Conservation (phyloP, 495 filamentous ascomycete genomes). For the Daldinia decipiens region DNA sequence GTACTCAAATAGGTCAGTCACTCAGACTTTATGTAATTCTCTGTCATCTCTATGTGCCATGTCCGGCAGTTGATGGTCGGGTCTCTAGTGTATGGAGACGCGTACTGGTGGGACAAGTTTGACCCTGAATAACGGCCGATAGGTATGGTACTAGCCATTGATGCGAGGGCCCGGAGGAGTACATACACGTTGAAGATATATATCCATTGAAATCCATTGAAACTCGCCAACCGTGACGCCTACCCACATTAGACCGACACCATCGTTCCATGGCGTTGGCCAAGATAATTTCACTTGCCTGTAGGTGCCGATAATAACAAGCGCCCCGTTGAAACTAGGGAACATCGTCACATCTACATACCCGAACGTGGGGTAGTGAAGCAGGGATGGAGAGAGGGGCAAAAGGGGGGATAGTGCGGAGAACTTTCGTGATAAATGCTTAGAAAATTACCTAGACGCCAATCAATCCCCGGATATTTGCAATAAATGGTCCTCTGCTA, state of each 20-base stretch:
- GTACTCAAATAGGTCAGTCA: slow-evolving; percentile 14
- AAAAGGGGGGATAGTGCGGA: slow-evolving; percentile 15
- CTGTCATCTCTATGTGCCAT: slow-evolving; percentile 25
- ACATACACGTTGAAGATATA: neutral
- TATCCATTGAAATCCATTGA: neutral
- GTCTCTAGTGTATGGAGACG: slow-evolving; percentile 10
- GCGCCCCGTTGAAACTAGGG: neutral
- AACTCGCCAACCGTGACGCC: neutral
- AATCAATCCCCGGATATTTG: slow-evolving; percentile 30
- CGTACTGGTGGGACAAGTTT: slow-evolving; percentile 33
- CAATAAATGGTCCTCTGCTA: slow-evolving; percentile 11
- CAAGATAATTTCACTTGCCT: neutral
- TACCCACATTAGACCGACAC: slow-evolving; percentile 1
- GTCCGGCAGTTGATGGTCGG: slow-evolving; percentile 35
- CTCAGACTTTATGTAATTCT: slow-evolving; percentile 39
- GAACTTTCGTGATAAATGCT: slow-evolving; percentile 14
- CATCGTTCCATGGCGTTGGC: neutral
- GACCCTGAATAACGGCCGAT: slow-evolving; percentile 24
- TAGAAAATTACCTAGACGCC: slow-evolving; percentile 8
- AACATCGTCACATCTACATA: slow-evolving; percentile 7
- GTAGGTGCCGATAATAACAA: slow-evolving; percentile 7
- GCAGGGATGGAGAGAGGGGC: slow-evolving; percentile 2
- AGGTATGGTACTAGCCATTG: neutral
- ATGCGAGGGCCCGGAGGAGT: slow-evolving; percentile 3
- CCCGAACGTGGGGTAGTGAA: slow-evolving; percentile 18